Evolutionary conservation across 2,329 filamentous ascomycete species (phyloP).

Genomic region (Cyphellophora attinorum): DNA sequence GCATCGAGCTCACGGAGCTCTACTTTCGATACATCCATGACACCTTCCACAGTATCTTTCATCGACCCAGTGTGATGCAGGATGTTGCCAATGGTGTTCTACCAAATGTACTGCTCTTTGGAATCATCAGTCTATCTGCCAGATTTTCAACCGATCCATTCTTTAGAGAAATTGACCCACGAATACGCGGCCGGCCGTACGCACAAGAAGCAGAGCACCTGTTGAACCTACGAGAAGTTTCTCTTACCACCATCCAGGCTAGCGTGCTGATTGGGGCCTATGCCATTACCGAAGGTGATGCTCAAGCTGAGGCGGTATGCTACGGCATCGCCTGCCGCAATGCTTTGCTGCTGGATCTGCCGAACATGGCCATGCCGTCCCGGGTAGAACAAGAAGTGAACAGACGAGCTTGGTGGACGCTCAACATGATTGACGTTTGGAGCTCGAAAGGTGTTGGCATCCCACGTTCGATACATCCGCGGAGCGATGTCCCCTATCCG

Average conservation of each 20-base stretch:
- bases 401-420: slow-evolving; percentile 28
- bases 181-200: slow-evolving; percentile 11
- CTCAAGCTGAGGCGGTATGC: slow-evolving; percentile 29
- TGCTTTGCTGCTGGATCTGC: slow-evolving; percentile 27
- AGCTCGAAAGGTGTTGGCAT: slow-evolving; percentile 27
- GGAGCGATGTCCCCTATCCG: slow-evolving; percentile 23
- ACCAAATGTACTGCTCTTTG: slow-evolving; percentile 7
- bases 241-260: slow-evolving; percentile 28
- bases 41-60: slow-evolving; percentile 15
- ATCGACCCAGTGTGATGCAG: slow-evolving; percentile 13
- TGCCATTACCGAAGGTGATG: slow-evolving; percentile 21
- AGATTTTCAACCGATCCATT: slow-evolving; percentile 11
- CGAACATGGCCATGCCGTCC: slow-evolving; percentile 20
- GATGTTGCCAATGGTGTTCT: slow-evolving; percentile 5
- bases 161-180: slow-evolving; percentile 9
- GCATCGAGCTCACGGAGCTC: too few species aligned
- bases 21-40: slow-evolving; percentile 17
- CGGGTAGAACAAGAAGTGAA: slow-evolving; percentile 28
- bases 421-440: slow-evolving; percentile 34
- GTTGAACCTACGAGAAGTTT: slow-evolving; percentile 27
- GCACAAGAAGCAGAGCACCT: slow-evolving; percentile 13
- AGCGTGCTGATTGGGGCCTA: slow-evolving; percentile 30
- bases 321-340: slow-evolving; percentile 29
- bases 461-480: slow-evolving; percentile 22
- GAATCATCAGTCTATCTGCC: slow-evolving; percentile 9